Evolutionary conservation across 768 basidiomycete genomes (phyloP).

Genomic region (Rhodotorula sphaerocarpa): DNA sequence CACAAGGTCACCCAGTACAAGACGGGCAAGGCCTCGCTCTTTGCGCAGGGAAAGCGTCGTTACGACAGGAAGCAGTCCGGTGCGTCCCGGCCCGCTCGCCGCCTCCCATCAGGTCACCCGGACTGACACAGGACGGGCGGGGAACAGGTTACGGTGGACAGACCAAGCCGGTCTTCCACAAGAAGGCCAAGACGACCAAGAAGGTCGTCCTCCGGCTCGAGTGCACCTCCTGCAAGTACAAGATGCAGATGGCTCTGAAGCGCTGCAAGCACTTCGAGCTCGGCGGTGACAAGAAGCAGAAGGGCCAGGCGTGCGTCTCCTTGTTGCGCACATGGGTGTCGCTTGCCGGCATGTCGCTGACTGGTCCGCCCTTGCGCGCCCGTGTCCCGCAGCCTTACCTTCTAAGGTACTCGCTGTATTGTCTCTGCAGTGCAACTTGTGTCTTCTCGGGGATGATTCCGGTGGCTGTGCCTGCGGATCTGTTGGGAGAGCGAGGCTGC

Average conservation of each 20-base stretch:
- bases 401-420: constrained; percentile 16
- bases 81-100: not conserved
- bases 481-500: too few relatives aligned
- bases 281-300: constrained; percentile 99
- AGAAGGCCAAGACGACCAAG: constrained; percentile 93
- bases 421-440: not conserved
- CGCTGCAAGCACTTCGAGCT: constrained; percentile 99
- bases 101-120: not conserved
- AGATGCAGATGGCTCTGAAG: constrained; percentile 86
- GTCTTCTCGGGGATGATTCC: not conserved
- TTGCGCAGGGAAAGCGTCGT: constrained; percentile 98
- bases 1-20: constrained; percentile 99
- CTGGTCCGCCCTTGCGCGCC: not conserved
- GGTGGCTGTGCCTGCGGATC: too few relatives aligned
- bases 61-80: constrained; percentile 96
- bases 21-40: constrained; percentile 97
- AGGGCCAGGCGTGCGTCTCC: constrained; percentile 43
- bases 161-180: constrained; percentile 99
- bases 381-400: not conserved
- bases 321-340: not conserved
- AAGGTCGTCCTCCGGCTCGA: constrained; percentile 97
- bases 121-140: constrained; percentile 23
- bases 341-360: too few relatives aligned
- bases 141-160: constrained; percentile 86
- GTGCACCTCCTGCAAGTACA: constrained; percentile 96